Percentiles rank a stretch among this genome's conserved stretches.
Conservation (phyloP, 345 rosid genomes). For the Corchorus capsularis region DNA sequence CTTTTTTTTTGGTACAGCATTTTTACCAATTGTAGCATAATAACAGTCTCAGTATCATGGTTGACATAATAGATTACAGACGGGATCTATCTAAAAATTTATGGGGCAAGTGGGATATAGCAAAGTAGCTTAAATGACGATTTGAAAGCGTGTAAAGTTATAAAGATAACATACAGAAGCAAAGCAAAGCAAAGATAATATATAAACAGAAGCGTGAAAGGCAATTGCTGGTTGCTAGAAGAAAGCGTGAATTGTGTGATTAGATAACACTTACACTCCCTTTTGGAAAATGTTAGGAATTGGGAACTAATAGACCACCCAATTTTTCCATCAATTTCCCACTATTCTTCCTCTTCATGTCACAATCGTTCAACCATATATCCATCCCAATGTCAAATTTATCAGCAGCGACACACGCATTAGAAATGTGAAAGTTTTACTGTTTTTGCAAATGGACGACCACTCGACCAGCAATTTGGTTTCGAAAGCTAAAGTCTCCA, state of each 20-base stretch:
- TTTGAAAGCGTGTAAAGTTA: neutral
- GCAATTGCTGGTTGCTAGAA: neutral
- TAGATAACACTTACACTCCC: neutral
- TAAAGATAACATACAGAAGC: too few species aligned
- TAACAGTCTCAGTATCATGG: too few species aligned
- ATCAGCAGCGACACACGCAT: neutral
- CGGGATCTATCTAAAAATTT: too few species aligned
- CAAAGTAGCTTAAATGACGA: neutral
- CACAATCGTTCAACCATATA: neutral
- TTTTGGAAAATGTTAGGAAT: neutral
- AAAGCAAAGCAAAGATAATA: too few species aligned
- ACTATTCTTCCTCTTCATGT: neutral
- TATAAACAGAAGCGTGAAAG: neutral
- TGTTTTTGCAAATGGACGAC: neutral
- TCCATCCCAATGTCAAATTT: neutral
- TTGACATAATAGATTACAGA: too few species aligned
- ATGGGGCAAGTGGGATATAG: too few species aligned
- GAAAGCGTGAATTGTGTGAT: neutral
- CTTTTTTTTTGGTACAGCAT: too few species aligned
- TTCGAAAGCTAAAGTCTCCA: neutral
- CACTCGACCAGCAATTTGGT: neutral
- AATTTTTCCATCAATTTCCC: neutral
- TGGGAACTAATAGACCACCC: neutral
- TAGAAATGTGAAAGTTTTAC: neutral
- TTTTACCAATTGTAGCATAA: too few species aligned